These are phyloP conservation scores for Xylaria hypoxylon DNA, from an alignment of 2,329 filamentous ascomycete genomes.

Conservation along the genomic window DNA sequence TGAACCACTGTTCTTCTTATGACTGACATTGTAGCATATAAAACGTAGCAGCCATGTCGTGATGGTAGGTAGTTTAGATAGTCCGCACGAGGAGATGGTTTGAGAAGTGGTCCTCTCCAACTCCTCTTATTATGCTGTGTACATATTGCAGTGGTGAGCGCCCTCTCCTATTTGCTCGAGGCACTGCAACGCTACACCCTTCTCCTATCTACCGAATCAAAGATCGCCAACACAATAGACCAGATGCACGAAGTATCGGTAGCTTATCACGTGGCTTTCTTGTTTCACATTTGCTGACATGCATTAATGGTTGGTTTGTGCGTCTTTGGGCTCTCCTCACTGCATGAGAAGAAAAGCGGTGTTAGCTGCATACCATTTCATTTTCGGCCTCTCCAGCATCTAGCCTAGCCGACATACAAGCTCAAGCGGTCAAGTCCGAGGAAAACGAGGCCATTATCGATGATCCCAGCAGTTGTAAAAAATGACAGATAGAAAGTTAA, in stretches of 20 bases:
- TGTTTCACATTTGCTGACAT: slow-evolving; percentile 50
- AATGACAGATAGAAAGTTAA: too few species aligned
- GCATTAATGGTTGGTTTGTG: slow-evolving; percentile 42
- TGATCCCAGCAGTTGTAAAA: not conserved
- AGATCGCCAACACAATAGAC: slow-evolving; percentile 34
- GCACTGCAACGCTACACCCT: slow-evolving; percentile 27
- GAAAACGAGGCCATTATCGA: not conserved
- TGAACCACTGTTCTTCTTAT: not conserved
- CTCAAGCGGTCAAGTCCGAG: slow-evolving; percentile 14
- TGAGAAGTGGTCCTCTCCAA: slow-evolving; percentile 11
- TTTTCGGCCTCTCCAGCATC: slow-evolving; percentile 24
- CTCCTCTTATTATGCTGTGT: not conserved
- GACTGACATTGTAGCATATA: not conserved
- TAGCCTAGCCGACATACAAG: slow-evolving; percentile 13
- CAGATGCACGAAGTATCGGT: slow-evolving; percentile 42
- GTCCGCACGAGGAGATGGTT: slow-evolving; percentile 7
- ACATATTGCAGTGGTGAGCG: slow-evolving; percentile 4
- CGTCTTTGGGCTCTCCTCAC: slow-evolving; percentile 20
- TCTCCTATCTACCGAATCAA: slow-evolving; percentile 32
- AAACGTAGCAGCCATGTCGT: not conserved
- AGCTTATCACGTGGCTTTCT: slow-evolving; percentile 46
- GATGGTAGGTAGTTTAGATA: too few species aligned
- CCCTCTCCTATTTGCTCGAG: slow-evolving; percentile 19
- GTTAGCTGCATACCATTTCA: slow-evolving; percentile 39
- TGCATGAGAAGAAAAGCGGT: slow-evolving; percentile 36